A percentile compares a stretch with the other conserved stretches of the same genome.
phyloP scores from a whole-genome alignment of 1,284 basidiomycete genomes.

The Boletellus deceptivus region DNA sequence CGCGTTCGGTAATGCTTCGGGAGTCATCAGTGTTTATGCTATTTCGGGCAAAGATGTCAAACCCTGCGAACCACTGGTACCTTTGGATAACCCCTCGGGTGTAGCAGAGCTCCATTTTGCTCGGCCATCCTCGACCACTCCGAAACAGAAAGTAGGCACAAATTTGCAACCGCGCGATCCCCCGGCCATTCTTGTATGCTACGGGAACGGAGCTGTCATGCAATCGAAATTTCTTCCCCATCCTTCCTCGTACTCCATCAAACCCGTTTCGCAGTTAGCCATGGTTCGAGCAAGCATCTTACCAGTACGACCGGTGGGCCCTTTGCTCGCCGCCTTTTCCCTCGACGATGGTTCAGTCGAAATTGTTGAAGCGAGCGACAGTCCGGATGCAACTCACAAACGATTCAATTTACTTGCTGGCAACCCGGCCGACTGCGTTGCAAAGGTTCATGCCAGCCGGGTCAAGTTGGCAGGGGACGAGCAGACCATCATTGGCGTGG shows the following conservation, averaged over 20 bases:
- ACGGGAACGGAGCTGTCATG: slow-evolving; percentile 56
- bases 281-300: slow-evolving; percentile 51
- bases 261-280: slow-evolving; percentile 43
- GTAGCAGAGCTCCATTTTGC: slow-evolving; percentile 37
- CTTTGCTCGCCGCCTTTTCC: slow-evolving; percentile 55
- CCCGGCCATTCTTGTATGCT: slow-evolving; percentile 48
- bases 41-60: slow-evolving; percentile 43
- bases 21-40: slow-evolving; percentile 56
- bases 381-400: slow-evolving; percentile 34
- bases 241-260: slow-evolving; percentile 41
- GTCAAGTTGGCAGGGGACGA: slow-evolving; percentile 48
- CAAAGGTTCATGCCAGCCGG: slow-evolving; percentile 50
- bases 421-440: slow-evolving; percentile 51
- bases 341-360: slow-evolving; percentile 65
- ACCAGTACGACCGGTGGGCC: slow-evolving; percentile 43
- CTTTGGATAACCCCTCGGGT: slow-evolving; percentile 30
- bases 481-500: slow-evolving; percentile 56
- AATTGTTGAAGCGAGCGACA: slow-evolving; percentile 50
- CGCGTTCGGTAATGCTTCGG: slow-evolving; percentile 64
- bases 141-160: slow-evolving; percentile 27
- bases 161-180: slow-evolving; percentile 31
- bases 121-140: slow-evolving; percentile 21
- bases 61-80: slow-evolving; percentile 43
- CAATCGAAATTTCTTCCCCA: slow-evolving; percentile 50
- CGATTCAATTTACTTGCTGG: slow-evolving; percentile 56